Percentiles rank a stretch among this genome's conserved stretches.
phyloP scores from a whole-genome alignment of 140 eudicot species.

The Ambrosia hybrid region DNA sequence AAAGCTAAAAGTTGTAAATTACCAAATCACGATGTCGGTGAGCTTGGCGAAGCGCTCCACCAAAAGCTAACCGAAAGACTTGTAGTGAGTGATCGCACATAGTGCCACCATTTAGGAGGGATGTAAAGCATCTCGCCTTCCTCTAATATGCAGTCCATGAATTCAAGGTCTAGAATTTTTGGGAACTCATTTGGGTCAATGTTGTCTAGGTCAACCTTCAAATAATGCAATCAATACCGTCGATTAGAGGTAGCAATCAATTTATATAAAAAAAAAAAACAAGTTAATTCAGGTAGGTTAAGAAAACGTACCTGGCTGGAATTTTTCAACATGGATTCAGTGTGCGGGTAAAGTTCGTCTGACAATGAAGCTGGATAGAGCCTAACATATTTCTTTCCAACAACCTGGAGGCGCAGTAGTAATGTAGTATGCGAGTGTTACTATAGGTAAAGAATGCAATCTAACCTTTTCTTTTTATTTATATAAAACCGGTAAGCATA shows the following conservation, averaged over 20 bases:
- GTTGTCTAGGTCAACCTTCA: slow-evolving; percentile 94
- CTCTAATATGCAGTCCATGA: slow-evolving; percentile 82
- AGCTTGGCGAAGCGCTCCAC: slow-evolving; percentile 58
- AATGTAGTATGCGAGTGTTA: background rate
- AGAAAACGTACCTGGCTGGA: slow-evolving; percentile 76
- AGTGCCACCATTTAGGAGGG: slow-evolving; percentile 99
- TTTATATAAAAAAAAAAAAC: slow-evolving; percentile 13
- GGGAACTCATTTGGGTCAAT: slow-evolving; percentile 76
- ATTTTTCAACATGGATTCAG: slow-evolving; percentile 85
- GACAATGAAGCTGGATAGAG: slow-evolving; percentile 87
- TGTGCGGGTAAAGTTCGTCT: slow-evolving; percentile 86
- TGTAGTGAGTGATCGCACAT: slow-evolving; percentile 88
- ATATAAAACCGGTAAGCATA: background rate
- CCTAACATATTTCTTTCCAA: slow-evolving; percentile 87
- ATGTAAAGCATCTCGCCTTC: slow-evolving; percentile 99
- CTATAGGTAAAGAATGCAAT: background rate
- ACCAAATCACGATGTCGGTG: slow-evolving; percentile 34
- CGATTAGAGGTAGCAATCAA: background rate
- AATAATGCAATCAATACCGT: background rate
- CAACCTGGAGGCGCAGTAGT: slow-evolving; percentile 59
- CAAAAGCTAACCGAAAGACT: slow-evolving; percentile 99
- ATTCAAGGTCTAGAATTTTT: slow-evolving; percentile 60
- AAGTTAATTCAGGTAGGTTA: background rate
- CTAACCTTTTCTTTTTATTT: too few species aligned
- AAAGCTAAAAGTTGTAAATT: slow-evolving; percentile 21